phyloP scores from a whole-genome alignment of 768 basidiomycete genomes.

The Chalciporus chontae region DNA sequence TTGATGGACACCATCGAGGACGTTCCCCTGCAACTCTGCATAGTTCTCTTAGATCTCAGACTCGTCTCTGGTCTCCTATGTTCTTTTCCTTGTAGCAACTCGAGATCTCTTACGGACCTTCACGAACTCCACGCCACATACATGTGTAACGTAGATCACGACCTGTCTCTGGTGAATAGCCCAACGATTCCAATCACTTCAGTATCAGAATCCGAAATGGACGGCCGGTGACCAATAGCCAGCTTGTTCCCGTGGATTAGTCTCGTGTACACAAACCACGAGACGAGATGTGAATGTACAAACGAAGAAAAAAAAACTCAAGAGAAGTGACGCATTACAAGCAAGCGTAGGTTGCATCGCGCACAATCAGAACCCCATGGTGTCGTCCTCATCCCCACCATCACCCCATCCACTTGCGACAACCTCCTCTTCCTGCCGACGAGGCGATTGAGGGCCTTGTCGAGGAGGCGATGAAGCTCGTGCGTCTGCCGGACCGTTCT shows the following conservation, averaged over 20 bases:
- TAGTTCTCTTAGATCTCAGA: too few relatives aligned
- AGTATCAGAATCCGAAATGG: not conserved
- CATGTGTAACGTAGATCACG: not conserved
- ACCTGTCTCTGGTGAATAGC: not conserved
- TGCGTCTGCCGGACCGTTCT: constrained; percentile 23
- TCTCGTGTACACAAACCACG: constrained; percentile 6
- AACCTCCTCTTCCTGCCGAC: constrained; percentile 55
- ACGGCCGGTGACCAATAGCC: constrained; percentile 9
- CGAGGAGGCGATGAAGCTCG: constrained; percentile 16
- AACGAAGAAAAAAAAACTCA: constrained; percentile 2
- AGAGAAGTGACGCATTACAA: constrained; percentile 2
- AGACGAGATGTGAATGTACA: constrained; percentile 16
- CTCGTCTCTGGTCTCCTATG: not conserved
- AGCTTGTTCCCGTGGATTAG: constrained; percentile 7
- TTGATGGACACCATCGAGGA: not conserved
- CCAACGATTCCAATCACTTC: not conserved
- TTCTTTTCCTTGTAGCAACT: too few relatives aligned
- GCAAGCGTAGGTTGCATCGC: not conserved
- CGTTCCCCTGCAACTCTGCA: too few relatives aligned
- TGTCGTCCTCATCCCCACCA: constrained; percentile 60
- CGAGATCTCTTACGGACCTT: too few relatives aligned
- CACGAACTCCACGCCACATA: not conserved
- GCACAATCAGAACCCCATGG: constrained; percentile 56
- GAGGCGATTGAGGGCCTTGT: constrained; percentile 27
- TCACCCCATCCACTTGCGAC: constrained; percentile 69